Conservation (phyloP, 768 basidiomycete species). For the Phanerodontia chrysosporium region DNA sequence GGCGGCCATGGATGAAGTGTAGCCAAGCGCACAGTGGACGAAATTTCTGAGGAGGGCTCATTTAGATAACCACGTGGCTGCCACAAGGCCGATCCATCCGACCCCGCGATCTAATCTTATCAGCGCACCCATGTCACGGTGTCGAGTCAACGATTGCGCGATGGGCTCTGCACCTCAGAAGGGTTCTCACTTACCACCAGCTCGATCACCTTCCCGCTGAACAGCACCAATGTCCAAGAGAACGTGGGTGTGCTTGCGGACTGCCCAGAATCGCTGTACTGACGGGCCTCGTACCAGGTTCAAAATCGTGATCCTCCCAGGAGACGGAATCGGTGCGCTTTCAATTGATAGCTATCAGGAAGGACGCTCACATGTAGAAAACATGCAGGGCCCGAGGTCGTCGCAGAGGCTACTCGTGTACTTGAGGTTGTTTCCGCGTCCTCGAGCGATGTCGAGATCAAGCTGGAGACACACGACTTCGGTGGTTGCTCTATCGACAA, state of each 20-base stretch:
- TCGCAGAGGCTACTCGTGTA: conserved; percentile 79
- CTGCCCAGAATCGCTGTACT: not conserved
- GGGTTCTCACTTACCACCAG: conserved; percentile 1
- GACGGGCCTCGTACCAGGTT: conserved; percentile 46
- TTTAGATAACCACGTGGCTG: conserved; percentile 18
- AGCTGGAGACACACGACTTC: conserved; percentile 73
- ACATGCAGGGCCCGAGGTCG: conserved; percentile 79
- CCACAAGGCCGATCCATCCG: conserved; percentile 1
- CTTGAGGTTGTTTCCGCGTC: conserved; percentile 66
- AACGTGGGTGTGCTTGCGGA: conserved; percentile 18
- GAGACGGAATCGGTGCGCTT: conserved; percentile 89
- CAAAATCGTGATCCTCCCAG: conserved; percentile 85
- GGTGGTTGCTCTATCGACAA: conserved; percentile 93
- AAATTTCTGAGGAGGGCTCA: not conserved
- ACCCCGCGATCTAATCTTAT: conserved; percentile 3
- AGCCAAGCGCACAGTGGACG: conserved; percentile 8
- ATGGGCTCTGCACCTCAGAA: not conserved
- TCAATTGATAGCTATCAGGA: not conserved
- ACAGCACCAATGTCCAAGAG: conserved; percentile 19
- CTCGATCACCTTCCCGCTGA: not conserved
- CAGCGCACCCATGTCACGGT: not conserved
- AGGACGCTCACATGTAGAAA: not conserved
- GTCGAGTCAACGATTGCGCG: conserved; percentile 11
- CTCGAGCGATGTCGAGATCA: conserved; percentile 63
- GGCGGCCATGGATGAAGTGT: conserved; percentile 14